Evolutionary conservation across 345 rosid species (phyloP).

Genomic region (Cochlearia excelsa): DNA sequence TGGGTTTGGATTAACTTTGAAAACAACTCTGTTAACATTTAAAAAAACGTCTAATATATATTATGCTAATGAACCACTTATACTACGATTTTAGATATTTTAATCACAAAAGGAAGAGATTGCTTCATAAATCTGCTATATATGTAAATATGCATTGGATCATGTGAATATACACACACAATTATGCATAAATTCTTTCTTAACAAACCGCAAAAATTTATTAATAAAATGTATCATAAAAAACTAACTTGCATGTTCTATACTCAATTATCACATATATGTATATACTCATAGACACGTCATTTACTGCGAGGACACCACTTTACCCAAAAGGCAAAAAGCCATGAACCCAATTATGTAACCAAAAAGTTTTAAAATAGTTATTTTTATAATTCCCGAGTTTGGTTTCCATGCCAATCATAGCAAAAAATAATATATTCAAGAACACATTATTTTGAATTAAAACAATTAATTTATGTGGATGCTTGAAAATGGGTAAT

Average conservation of each 20-base stretch:
- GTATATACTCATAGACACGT: conserved; percentile 18
- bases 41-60: conserved; percentile 1
- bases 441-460: neutral
- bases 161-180: conserved; percentile 11
- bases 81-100: no score
- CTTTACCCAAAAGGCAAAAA: conserved; percentile 23
- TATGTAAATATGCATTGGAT: conserved; percentile 7
- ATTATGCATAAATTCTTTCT: conserved; percentile 5
- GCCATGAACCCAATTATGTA: conserved; percentile 5
- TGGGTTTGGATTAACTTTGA: conserved; percentile 21
- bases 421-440: neutral
- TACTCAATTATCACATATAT: neutral
- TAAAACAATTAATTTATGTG: neutral
- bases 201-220: conserved; percentile 10
- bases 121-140: neutral
- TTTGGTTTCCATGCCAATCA: conserved; percentile 12
- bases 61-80: neutral
- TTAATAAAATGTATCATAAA: conserved; percentile 3
- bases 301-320: conserved; percentile 5
- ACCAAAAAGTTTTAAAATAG: no score
- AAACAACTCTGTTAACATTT: conserved; percentile 17
- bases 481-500: neutral
- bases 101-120: neutral
- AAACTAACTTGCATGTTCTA: conserved; percentile 23
- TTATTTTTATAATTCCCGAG: neutral